Evolutionary conservation across 768 basidiomycete genomes (phyloP).

Genomic region (Tricholoma saponaceum): DNA sequence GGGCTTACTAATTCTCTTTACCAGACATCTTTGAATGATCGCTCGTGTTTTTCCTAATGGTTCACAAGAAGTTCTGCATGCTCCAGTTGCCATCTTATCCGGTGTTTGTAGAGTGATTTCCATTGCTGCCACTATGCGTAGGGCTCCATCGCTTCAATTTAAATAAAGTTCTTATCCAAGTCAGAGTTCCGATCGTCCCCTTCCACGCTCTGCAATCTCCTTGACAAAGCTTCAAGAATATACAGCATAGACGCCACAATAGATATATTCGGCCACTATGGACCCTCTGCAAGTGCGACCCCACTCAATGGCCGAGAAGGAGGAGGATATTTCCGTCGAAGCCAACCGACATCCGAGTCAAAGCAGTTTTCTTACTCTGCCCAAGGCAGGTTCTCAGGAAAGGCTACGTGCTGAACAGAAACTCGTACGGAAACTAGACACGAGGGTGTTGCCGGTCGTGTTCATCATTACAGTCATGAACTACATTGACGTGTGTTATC

Average conservation of each 20-base stretch:
- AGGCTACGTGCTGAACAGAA: conserved; percentile 33
- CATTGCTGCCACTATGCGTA: too few relatives aligned
- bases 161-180: too few relatives aligned
- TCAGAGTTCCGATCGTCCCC: too few relatives aligned
- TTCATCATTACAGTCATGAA: conserved; percentile 63
- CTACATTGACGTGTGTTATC: conserved; percentile 53
- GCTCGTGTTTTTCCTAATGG: too few relatives aligned
- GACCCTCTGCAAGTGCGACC: neutral
- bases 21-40: too few relatives aligned
- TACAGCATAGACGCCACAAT: neutral
- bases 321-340: conserved; percentile 14
- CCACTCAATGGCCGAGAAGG: conserved; percentile 6
- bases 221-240: neutral
- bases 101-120: too few relatives aligned
- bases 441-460: conserved; percentile 51
- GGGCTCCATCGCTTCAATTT: too few relatives aligned
- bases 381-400: conserved; percentile 23
- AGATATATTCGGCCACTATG: neutral
- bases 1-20: too few relatives aligned
- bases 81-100: too few relatives aligned
- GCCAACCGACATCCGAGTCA: conserved; percentile 6
- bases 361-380: conserved; percentile 3
- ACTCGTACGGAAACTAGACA: conserved; percentile 55
- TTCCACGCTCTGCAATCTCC: neutral
- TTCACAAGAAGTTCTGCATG: too few relatives aligned